Evolutionary conservation across 768 basidiomycete genomes (phyloP), one percentile per base, ranked within the genome.

Genomic region (Hygrophorus pudorinus): DNA sequence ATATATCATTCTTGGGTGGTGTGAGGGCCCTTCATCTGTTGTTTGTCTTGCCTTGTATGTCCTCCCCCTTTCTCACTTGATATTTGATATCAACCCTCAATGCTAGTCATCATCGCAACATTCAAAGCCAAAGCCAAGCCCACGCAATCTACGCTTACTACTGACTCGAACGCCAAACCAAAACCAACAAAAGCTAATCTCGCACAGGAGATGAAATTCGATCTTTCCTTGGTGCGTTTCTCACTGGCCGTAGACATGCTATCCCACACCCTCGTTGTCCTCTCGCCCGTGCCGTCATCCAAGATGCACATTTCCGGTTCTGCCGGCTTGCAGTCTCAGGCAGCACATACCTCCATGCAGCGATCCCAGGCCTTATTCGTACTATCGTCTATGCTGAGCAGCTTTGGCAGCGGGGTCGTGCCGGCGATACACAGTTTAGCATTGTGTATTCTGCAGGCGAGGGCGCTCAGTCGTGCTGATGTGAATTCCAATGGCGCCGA

Each of bases 381-480:
- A 5, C 61, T 71, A 3, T 69, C 78, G 10, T 78, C 79, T 10
- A 70, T 71, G 6, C 54, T 87, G 51, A 70, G 73, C 41, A 70
- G 72, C 42, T 64, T 84, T 43, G 81, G 82, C n/a, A 72, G 76
- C 13, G 87, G 85, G 2, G 64, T 76, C 29, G 60, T 72, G 31
- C 86, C 87, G n/a, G 76, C 81, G 5, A 60, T 75, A 31, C 80
- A 86, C 34, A 84, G 81, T 54, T 65, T 90, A 38, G 83, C 83
- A 10, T 59, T 89, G 34, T 82, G 76, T 51, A 75, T 85, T 42
- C 46, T 67, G 47, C 73, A 77, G 50, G 61, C 65, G 12, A 61
- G 75, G 42, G 59, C 59, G 12, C 47, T 71, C 51, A 54, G 65
- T 41, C 50, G 56, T 38, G 56, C 47, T 16, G 50, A 46, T 24